Base-by-base conservation (phyloP, 2,329 filamentous ascomycete genomes). In the Metarhizium guizhouense region DNA sequence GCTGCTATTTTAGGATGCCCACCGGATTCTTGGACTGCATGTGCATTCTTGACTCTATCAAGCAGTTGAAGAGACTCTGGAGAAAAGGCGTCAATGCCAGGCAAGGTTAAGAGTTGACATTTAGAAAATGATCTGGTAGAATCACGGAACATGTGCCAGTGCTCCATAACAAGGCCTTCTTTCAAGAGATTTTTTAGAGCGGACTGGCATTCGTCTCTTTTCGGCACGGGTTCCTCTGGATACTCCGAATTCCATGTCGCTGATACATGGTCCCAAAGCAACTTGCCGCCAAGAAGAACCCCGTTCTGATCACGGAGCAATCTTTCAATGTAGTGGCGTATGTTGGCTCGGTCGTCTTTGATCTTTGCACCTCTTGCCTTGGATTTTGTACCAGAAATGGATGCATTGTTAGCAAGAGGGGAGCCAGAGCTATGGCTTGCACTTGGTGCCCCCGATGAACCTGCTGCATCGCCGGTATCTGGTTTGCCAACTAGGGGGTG, bases 261-360 rank as follows among this genome's bases (percentile, higher is more conserved):
- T 14, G 72, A 68, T 4, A 80, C 62, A 2, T 75, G 75, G 56
- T 76, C 73, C 68, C 77, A 80, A 4, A 83, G 65, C 3, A 76
- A 69, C 45, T 74, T 71, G 29, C 77, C 77, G 16, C 77, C 76
- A 1, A 81, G 77, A 48, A 83, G 77, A 1, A 77, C 75, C 0
- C 79, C 79, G 2, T 67, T 63, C 6, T 67, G 61, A 36, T 67
- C 63, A n/a, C 57, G 59, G 34, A 72, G 60, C 34, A 69, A 58
- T 3, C 64, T 62, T 6, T 65, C 62, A 16, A 72, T 61, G 10
- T 68, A 61, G 25, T 60, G 56, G 20, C 57, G 40, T 34, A 58
- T 16, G 13, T 45, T 32, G 30, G 51, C 18, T 14, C 53, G 29
- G 8, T 42, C 29, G 20, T 49, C 25, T 10, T 40, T 47, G 14